phyloP scores from a whole-genome alignment of 163 green algal genomes.

The Prototheca cutis region DNA sequence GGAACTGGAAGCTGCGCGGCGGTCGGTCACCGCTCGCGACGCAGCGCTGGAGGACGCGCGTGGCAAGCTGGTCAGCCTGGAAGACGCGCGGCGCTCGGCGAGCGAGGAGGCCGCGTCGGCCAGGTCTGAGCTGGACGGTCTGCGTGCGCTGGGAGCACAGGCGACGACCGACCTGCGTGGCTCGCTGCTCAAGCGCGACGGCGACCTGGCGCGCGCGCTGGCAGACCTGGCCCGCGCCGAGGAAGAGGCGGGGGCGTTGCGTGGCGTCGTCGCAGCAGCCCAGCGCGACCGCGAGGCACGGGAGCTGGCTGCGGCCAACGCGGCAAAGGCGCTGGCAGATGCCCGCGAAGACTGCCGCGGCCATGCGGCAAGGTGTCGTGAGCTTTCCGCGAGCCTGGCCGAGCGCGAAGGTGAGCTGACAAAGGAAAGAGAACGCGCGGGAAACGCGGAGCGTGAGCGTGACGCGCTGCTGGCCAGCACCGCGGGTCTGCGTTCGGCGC shows the following conservation, averaged over 20 bases:
- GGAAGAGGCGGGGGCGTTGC: conserved; percentile 1
- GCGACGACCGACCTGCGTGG: conserved; percentile 1
- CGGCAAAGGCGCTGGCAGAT: conserved; percentile 6
- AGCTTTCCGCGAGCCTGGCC: too few relatives aligned
- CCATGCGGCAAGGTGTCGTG: too few relatives aligned
- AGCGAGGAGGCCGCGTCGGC: background rate
- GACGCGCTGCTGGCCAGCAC: too few relatives aligned
- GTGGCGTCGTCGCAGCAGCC: background rate
- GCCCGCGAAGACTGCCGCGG: too few relatives aligned
- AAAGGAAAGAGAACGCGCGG: too few relatives aligned
- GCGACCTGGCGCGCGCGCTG: conserved; percentile 7
- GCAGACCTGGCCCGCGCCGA: conserved; percentile 1
- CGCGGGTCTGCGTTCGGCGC: too few relatives aligned
- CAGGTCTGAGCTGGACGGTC: background rate
- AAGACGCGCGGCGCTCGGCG: conserved; percentile 5
- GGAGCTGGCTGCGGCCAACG: conserved; percentile 4
- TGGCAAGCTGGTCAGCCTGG: background rate
- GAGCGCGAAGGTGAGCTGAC: too few relatives aligned
- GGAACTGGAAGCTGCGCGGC: conserved; percentile 21
- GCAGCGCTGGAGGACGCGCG: conserved; percentile 3
- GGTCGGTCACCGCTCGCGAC: conserved; percentile 1
- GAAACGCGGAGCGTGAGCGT: background rate
- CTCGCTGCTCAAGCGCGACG: conserved; percentile 11
- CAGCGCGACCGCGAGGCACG: conserved; percentile 5
- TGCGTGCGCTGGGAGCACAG: conserved; percentile 14